These are phyloP conservation scores for Hyaloscypha hepaticicola DNA, from an alignment of 495 filamentous ascomycete species.

Conservation along the genomic window DNA sequence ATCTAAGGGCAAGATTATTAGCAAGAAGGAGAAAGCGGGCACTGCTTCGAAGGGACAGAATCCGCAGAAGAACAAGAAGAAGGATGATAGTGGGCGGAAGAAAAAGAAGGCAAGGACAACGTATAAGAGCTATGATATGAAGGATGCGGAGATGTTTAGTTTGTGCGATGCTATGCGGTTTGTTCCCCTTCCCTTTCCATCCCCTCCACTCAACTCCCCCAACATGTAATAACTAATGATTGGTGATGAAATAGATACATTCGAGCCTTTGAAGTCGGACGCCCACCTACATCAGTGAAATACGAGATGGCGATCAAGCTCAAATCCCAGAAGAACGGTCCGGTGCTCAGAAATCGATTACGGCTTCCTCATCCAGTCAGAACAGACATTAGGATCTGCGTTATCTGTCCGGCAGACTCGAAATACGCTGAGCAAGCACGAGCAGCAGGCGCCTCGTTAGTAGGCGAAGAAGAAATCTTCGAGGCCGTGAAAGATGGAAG, in stretches of 20 bases:
- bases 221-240: neutral
- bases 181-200: slow-evolving; percentile 22
- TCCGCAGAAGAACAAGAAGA: slow-evolving; percentile 46
- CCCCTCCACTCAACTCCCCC: neutral
- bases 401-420: slow-evolving; percentile 80
- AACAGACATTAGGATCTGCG: slow-evolving; percentile 79
- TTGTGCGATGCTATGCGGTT: slow-evolving; percentile 95
- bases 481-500: slow-evolving; percentile 68
- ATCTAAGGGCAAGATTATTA: slow-evolving; percentile 29
- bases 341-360: slow-evolving; percentile 81
- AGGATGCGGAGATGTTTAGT: slow-evolving; percentile 65
- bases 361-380: slow-evolving; percentile 86
- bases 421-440: slow-evolving; percentile 65
- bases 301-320: slow-evolving; percentile 86
- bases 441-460: slow-evolving; percentile 72
- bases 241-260: slow-evolving; percentile 62
- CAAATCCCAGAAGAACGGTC: slow-evolving; percentile 75
- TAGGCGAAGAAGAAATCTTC: slow-evolving; percentile 84
- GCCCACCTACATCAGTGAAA: slow-evolving; percentile 65
- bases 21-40: neutral
- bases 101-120: slow-evolving; percentile 63
- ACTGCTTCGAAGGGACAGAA: neutral
- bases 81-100: slow-evolving; percentile 54
- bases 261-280: slow-evolving; percentile 88
- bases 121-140: slow-evolving; percentile 61